Conservation (phyloP, 805 yeast genomes). For the Yamadazyma sp. region DNA sequence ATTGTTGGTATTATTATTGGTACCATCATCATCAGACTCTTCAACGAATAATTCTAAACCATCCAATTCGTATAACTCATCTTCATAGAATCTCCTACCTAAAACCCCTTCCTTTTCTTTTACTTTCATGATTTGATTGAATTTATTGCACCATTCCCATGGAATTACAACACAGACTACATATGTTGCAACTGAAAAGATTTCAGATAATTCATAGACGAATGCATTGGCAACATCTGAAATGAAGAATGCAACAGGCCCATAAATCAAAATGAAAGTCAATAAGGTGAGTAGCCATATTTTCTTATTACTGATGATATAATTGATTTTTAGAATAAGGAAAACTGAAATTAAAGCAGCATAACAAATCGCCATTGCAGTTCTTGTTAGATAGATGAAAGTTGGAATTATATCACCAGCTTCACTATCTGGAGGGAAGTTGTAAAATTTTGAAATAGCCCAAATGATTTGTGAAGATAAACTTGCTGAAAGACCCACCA, state of each 20-base stretch:
- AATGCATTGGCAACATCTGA: constrained; percentile 75
- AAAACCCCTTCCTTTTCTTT: constrained; percentile 68
- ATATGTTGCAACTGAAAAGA: constrained; percentile 70
- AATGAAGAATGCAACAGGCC: constrained; percentile 68
- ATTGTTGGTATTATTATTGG: not conserved
- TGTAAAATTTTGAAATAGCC: constrained; percentile 60
- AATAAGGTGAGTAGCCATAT: constrained; percentile 56
- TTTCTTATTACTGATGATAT: constrained; percentile 44
- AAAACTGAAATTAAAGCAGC: constrained; percentile 61
- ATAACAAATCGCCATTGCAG: constrained; percentile 66
- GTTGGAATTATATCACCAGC: constrained; percentile 64
- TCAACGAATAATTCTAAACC: constrained; percentile 39
- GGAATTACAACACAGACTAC: constrained; percentile 69
- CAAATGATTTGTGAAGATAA: constrained; percentile 60
- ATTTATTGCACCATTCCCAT: constrained; percentile 83
- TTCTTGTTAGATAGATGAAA: constrained; percentile 68
- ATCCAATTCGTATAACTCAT: constrained; percentile 48
- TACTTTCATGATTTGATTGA: constrained; percentile 52
- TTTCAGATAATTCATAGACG: constrained; percentile 70
- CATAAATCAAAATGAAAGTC: constrained; percentile 52
- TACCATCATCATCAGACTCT: constrained; percentile 19
- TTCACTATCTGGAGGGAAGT: constrained; percentile 35
- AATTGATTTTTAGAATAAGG: constrained; percentile 48
- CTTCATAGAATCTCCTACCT: constrained; percentile 74
- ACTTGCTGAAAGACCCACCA: constrained; percentile 54